A percentile compares a stretch with the other conserved stretches of the same genome.
Conservation (phyloP, 768 basidiomycete genomes). For the Termitomyces sp. region DNA sequence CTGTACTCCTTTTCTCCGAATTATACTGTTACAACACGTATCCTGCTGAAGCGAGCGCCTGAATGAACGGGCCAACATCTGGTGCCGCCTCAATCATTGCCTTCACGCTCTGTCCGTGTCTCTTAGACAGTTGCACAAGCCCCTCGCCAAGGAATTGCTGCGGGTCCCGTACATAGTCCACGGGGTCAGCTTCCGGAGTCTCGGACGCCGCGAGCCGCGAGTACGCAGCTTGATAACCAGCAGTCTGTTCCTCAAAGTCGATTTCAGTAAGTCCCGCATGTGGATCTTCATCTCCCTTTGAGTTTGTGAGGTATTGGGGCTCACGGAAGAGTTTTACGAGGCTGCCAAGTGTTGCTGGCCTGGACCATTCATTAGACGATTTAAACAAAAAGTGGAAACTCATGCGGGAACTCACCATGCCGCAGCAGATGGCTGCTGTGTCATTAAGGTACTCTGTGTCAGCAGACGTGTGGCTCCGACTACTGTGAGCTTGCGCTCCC, state of each 20-base stretch:
- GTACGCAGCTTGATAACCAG: conserved; percentile 93
- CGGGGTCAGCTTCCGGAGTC: conserved; percentile 49
- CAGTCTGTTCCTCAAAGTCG: conserved; percentile 86
- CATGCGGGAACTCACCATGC: conserved; percentile 49
- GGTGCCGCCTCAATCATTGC: conserved; percentile 28
- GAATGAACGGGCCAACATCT: conserved; percentile 25
- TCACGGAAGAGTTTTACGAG: conserved; percentile 76
- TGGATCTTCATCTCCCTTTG: conserved; percentile 38
- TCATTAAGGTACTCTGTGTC: conserved; percentile 67
- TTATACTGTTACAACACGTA: conserved; percentile 15
- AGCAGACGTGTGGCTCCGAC: conserved; percentile 79
- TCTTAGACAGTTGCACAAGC: conserved; percentile 31
- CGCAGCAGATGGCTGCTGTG: conserved; percentile 54
- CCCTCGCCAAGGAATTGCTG: conserved; percentile 47
- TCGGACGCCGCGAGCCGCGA: conserved; percentile 86
- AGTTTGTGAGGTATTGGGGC: conserved; percentile 59
- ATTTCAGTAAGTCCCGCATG: conserved; percentile 64
- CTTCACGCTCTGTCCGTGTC: conserved; percentile 32
- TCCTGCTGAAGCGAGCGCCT: conserved; percentile 19
- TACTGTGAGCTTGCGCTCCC: conserved; percentile 80
- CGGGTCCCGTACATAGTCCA: conserved; percentile 55
- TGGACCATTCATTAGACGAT: conserved; percentile 22
- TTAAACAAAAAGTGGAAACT: neutral
- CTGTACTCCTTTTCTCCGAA: neutral
- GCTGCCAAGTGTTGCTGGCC: conserved; percentile 66